phyloP scores from a whole-genome alignment of 177 flowering plant species.

The Vitis hybrid region DNA sequence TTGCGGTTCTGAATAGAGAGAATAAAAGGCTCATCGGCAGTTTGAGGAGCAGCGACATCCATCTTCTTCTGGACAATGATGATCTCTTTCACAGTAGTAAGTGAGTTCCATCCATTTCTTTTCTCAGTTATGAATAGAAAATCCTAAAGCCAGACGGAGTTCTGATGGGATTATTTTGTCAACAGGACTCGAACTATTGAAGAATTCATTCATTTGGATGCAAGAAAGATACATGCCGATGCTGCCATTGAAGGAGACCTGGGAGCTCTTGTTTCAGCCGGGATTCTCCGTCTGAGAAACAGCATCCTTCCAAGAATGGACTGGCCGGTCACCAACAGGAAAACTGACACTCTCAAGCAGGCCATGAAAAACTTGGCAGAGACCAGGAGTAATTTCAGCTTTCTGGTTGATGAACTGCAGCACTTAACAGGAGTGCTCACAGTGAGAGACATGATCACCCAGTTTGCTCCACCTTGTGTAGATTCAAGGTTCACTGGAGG shows the following conservation, averaged over 20 bases:
- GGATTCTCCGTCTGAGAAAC: slow-evolving; percentile 20
- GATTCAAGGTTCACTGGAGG: slow-evolving; percentile 39
- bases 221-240: slow-evolving; percentile 1
- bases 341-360: slow-evolving; percentile 39
- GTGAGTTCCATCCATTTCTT: slow-evolving; percentile 9
- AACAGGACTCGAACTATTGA: slow-evolving; percentile 26
- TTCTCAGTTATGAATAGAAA: background rate
- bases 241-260: slow-evolving; percentile 12
- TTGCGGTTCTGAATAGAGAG: slow-evolving; percentile 28
- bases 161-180: background rate
- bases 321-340: slow-evolving; percentile 32
- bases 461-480: slow-evolving; percentile 40
- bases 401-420: slow-evolving; percentile 27
- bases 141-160: too few relatives aligned
- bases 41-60: slow-evolving; percentile 32
- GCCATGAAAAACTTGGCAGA: slow-evolving; percentile 30
- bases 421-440: slow-evolving; percentile 27
- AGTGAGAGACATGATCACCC: slow-evolving; percentile 34
- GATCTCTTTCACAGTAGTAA: slow-evolving; percentile 25
- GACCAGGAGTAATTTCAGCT: slow-evolving; percentile 32
- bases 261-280: slow-evolving; percentile 26
- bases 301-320: slow-evolving; percentile 31
- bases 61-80: slow-evolving; percentile 28
- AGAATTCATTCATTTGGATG: slow-evolving; percentile 33
- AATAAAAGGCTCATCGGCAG: slow-evolving; percentile 31